These are phyloP conservation scores for Parathielavia hyrcaniae DNA, from an alignment of 495 filamentous ascomycete genomes.

Conservation along the genomic window DNA sequence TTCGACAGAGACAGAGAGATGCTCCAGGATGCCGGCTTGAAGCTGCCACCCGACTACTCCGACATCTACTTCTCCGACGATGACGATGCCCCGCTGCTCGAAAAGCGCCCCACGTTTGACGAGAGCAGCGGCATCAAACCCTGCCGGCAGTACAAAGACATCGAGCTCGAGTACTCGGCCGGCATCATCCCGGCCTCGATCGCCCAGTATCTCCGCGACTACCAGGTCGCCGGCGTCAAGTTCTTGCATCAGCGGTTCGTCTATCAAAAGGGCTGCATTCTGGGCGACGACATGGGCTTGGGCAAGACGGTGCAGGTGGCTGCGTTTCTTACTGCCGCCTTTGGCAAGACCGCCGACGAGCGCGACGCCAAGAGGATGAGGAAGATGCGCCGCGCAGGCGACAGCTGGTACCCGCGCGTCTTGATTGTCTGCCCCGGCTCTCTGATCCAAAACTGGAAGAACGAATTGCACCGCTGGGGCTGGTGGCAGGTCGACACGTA, in stretches of 20 bases:
- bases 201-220: constrained; percentile 86
- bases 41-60: constrained; percentile 72
- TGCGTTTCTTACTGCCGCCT: constrained; percentile 85
- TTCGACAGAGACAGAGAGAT: constrained; percentile 54
- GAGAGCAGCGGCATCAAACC: constrained; percentile 48
- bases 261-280: constrained; percentile 82
- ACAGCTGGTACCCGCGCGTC: constrained; percentile 77
- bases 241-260: constrained; percentile 90
- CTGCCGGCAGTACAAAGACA: constrained; percentile 64
- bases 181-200: constrained; percentile 86
- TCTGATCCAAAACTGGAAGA: constrained; percentile 84
- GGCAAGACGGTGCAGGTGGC: constrained; percentile 97
- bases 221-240: constrained; percentile 78
- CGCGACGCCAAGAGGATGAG: constrained; percentile 86
- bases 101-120: constrained; percentile 66
- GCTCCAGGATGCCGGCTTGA: constrained; percentile 62
- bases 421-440: constrained; percentile 85
- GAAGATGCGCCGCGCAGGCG: constrained; percentile 61
- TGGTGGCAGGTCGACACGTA: constrained; percentile 89
- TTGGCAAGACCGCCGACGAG: constrained; percentile 91
- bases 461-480: constrained; percentile 81
- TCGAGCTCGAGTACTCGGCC: constrained; percentile 64
- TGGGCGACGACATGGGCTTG: constrained; percentile 95
- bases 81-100: constrained; percentile 54
- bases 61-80: constrained; percentile 85